A percentile compares a stretch with the other conserved stretches of the same genome.
Conservation (phyloP, 768 basidiomycete species). For the Harrya chromipes region DNA sequence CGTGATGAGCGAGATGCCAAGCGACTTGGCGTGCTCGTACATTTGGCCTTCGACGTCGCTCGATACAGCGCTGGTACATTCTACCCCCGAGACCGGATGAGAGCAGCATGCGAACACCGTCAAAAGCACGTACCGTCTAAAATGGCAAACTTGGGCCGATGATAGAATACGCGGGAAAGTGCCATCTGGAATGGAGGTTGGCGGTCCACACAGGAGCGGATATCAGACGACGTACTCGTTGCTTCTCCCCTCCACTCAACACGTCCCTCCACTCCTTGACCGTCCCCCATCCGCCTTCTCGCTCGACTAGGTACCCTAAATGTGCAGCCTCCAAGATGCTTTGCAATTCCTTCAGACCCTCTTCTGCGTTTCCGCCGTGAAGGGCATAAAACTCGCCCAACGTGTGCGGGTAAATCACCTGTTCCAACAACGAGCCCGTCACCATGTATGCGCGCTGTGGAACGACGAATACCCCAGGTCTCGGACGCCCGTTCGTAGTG, state of each 20-base stretch:
- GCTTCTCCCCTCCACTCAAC: conserved; percentile 95
- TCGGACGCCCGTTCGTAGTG: conserved; percentile 33
- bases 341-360: conserved; percentile 66
- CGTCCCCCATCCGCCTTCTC: conserved; percentile 89
- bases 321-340: conserved; percentile 79
- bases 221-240: conserved; percentile 50
- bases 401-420: conserved; percentile 86
- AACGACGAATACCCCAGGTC: conserved; percentile 68
- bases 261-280: conserved; percentile 97
- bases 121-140: conserved; percentile 64
- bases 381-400: conserved; percentile 65
- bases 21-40: conserved; percentile 89
- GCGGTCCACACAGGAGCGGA: no score
- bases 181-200: conserved; percentile 57
- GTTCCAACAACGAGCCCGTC: conserved; percentile 81
- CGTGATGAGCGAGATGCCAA: conserved; percentile 90
- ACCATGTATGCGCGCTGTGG: conserved; percentile 95
- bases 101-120: neutral
- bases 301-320: conserved; percentile 75
- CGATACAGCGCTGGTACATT: conserved; percentile 94
- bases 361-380: conserved; percentile 41
- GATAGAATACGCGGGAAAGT: conserved; percentile 91
- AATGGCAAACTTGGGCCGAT: conserved; percentile 76
- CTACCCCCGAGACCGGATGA: conserved; percentile 35
- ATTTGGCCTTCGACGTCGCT: conserved; percentile 94